Evolutionary conservation across 495 filamentous ascomycete genomes (phyloP).

Genomic region (Delitschia confertaspora): DNA sequence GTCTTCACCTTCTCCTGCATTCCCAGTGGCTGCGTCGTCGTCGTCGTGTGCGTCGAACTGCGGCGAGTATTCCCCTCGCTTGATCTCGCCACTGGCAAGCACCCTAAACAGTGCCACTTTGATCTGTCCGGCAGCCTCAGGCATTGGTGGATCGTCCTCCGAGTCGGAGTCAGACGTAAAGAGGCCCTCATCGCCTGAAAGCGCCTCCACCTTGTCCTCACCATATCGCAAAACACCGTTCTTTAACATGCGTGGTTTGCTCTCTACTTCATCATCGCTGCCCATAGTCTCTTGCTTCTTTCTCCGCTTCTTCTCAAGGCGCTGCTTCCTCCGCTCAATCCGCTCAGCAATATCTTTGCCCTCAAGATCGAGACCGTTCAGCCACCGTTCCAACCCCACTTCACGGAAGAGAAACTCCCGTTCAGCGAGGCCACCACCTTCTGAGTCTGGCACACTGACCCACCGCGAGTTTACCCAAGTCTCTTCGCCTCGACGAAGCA

Average conservation of each 20-base stretch:
- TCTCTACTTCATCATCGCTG: slow-evolving; percentile 39
- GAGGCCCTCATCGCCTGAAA: slow-evolving; percentile 62
- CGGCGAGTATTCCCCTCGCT: slow-evolving; percentile 92
- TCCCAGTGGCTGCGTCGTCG: slow-evolving; percentile 51
- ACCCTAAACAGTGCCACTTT: slow-evolving; percentile 96
- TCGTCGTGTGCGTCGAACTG: slow-evolving; percentile 97
- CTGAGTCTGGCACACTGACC: slow-evolving; percentile 85
- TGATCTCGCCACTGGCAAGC: slow-evolving; percentile 90
- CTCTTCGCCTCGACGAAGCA: slow-evolving; percentile 87
- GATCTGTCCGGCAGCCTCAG: slow-evolving; percentile 94
- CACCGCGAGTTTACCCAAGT: slow-evolving; percentile 98
- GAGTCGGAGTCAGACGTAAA: slow-evolving; percentile 59
- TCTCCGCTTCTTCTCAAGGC: slow-evolving; percentile 75
- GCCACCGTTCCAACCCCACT: slow-evolving; percentile 89
- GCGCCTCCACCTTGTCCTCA: slow-evolving; percentile 59
- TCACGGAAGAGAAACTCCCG: slow-evolving; percentile 96
- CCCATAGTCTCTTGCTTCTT: slow-evolving; percentile 45
- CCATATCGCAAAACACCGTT: slow-evolving; percentile 70
- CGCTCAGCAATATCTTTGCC: slow-evolving; percentile 77
- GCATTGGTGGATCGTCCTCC: slow-evolving; percentile 72
- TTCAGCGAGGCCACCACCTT: slow-evolving; percentile 90
- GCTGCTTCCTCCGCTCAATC: slow-evolving; percentile 75
- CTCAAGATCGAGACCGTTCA: slow-evolving; percentile 87
- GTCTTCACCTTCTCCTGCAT: slow-evolving; percentile 50
- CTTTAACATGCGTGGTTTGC: slow-evolving; percentile 29